These are phyloP conservation scores for Dendrobium catenatum DNA, from an alignment of 106 monocot genomes.

Conservation along the genomic window DNA sequence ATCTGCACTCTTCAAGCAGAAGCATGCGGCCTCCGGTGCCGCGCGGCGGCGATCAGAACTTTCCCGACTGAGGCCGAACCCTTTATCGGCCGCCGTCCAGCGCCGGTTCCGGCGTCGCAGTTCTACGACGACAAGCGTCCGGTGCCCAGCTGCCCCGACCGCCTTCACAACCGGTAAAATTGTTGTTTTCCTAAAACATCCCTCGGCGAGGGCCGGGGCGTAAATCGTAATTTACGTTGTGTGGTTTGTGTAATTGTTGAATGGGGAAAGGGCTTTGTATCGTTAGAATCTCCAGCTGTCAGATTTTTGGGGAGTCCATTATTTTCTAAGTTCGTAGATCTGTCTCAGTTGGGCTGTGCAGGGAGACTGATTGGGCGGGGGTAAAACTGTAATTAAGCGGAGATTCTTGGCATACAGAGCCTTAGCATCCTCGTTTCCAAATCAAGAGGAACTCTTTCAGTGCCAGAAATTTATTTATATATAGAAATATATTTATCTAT, in stretches of 20 bases:
- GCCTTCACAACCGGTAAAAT: slow-evolving; percentile 34
- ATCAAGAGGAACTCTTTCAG: neutral
- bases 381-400: slow-evolving; percentile 13
- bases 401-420: slow-evolving; percentile 27
- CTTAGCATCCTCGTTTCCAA: neutral
- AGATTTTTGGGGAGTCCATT: neutral
- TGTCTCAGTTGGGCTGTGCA: neutral
- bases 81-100: neutral
- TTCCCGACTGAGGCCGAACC: neutral
- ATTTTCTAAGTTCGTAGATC: neutral
- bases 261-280: slow-evolving; percentile 15
- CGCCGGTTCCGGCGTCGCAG: neutral
- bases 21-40: neutral
- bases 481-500: too few species aligned
- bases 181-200: neutral
- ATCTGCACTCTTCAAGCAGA: neutral
- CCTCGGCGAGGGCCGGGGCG: neutral
- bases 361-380: neutral
- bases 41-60: neutral
- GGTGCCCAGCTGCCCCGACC: slow-evolving; percentile 41
- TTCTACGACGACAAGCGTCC: slow-evolving; percentile 28
- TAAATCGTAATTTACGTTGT: neutral
- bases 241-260: neutral
- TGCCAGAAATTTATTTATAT: neutral
- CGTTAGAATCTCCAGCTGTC: slow-evolving; percentile 19